Conservation (phyloP, 73 alveolate genomes). For the Paramecium sonneborni region DNA sequence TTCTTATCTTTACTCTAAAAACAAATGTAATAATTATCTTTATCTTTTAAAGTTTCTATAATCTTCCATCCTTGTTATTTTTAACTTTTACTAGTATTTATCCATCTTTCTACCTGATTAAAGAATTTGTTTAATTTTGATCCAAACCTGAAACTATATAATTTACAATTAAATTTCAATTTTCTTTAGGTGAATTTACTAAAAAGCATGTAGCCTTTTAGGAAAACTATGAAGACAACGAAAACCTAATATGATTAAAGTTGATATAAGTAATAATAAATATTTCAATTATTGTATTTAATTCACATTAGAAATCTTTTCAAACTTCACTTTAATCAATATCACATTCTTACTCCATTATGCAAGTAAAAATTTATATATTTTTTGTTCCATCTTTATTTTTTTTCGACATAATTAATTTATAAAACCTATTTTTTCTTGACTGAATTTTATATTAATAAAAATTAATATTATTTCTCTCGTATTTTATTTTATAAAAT, state of each 20-base stretch:
- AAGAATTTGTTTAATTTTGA: neutral
- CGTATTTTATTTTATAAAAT: too few species aligned
- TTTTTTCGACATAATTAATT: too few species aligned
- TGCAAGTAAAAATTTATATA: too few species aligned
- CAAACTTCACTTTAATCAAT: too few species aligned
- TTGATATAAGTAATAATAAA: neutral
- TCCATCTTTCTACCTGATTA: neutral
- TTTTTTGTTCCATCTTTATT: too few species aligned
- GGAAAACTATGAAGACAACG: neutral
- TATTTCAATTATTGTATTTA: neutral
- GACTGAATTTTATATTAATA: too few species aligned
- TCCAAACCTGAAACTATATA: neutral
- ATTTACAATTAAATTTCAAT: neutral
- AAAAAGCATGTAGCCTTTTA: constrained; percentile 16
- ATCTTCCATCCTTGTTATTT: neutral
- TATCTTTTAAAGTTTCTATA: neutral
- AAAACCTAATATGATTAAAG: neutral
- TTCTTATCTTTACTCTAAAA: neutral
- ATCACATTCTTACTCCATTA: too few species aligned
- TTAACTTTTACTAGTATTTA: neutral
- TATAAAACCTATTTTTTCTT: too few species aligned
- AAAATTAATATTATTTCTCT: too few species aligned
- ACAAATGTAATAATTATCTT: constrained; percentile 5
- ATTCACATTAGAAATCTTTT: too few species aligned
- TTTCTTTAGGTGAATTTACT: neutral